Conservation (phyloP, 176 grass and related monocot genomes). For the Pharus latifolius region DNA sequence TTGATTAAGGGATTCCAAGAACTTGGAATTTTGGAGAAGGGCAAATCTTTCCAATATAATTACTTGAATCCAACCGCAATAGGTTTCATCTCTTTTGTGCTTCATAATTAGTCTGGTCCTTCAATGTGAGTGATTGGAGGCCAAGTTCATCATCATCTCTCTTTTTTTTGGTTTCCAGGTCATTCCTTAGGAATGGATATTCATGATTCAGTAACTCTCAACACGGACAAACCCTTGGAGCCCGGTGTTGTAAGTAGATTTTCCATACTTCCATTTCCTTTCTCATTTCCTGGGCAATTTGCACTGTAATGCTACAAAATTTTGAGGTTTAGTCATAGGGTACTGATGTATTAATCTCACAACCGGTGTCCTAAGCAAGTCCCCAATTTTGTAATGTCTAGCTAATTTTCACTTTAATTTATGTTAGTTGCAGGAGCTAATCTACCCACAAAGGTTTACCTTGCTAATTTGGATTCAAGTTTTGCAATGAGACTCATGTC, state of each 20-base stretch:
- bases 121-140: slow-evolving; percentile 15
- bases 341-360: too few relatives aligned
- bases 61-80: slow-evolving; percentile 94
- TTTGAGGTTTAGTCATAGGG: too few relatives aligned
- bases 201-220: slow-evolving; percentile 58
- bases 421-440: background rate
- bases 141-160: background rate
- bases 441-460: background rate
- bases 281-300: too few relatives aligned
- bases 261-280: background rate
- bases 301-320: too few relatives aligned
- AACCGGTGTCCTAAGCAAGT: too few relatives aligned
- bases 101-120: slow-evolving; percentile 12
- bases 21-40: slow-evolving; percentile 59
- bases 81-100: slow-evolving; percentile 21
- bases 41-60: slow-evolving; percentile 54
- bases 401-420: too few relatives aligned
- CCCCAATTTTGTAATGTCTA: too few relatives aligned
- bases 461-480: background rate
- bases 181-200: slow-evolving; percentile 94
- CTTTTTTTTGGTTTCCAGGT: slow-evolving; percentile 31
- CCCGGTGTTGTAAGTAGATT: slow-evolving; percentile 69
- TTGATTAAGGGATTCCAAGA: slow-evolving; percentile 78
- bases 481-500: background rate
- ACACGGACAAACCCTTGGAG: slow-evolving; percentile 46